Conservation (phyloP, 257 asterid genomes). For the Jacaranda mimosifolia region DNA sequence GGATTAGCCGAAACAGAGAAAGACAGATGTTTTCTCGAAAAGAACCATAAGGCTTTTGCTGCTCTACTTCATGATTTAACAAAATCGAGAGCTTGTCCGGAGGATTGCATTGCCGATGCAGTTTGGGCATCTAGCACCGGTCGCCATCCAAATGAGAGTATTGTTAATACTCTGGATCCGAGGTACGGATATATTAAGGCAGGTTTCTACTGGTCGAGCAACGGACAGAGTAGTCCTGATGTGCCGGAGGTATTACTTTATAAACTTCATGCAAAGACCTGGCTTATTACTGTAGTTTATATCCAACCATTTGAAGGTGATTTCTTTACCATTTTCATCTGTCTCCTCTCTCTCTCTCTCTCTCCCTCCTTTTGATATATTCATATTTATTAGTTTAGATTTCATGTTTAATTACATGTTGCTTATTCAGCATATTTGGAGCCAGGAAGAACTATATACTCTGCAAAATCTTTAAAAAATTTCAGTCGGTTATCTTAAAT, state of each 20-base stretch:
- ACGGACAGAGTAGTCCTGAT: too few relatives aligned
- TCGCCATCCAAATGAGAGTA: too few relatives aligned
- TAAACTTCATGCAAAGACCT: too few relatives aligned
- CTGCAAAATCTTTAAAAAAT: conserved; percentile 29
- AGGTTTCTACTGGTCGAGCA: too few relatives aligned
- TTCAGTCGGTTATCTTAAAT: conserved; percentile 50
- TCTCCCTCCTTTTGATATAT: too few relatives aligned
- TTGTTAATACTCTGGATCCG: too few relatives aligned
- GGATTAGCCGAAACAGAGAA: conserved; percentile 11
- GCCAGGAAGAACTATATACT: conserved; percentile 56
- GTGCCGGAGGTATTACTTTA: too few relatives aligned
- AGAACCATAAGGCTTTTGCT: conserved; percentile 51
- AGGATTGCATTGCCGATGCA: conserved; percentile 47
- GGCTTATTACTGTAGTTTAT: conserved; percentile 55
- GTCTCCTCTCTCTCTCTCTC: background rate
- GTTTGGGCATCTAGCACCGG: conserved; percentile 70
- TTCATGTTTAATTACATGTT: background rate
- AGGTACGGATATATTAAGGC: too few relatives aligned
- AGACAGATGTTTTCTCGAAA: too few relatives aligned
- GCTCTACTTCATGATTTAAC: conserved; percentile 42
- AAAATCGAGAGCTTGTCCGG: conserved; percentile 33
- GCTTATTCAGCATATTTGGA: conserved; percentile 51
- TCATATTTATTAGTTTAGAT: background rate
- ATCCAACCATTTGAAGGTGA: conserved; percentile 71
- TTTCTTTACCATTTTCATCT: background rate